A percentile compares a stretch with the other conserved stretches of the same genome.
phyloP scores from a whole-genome alignment of 2,329 filamentous ascomycete species.

The Arthrocladium fulminans region DNA sequence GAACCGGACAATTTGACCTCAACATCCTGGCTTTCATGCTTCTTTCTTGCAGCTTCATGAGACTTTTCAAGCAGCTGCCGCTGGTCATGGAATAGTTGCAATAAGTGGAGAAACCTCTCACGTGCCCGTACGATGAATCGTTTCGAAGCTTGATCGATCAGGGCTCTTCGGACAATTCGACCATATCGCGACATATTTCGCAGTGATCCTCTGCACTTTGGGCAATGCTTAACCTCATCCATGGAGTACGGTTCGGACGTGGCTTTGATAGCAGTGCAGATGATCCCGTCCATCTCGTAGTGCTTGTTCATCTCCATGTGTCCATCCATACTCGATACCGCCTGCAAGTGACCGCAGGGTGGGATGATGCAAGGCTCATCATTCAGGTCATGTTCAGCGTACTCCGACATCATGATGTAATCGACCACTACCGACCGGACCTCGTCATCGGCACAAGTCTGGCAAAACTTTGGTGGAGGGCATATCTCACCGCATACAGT shows the following conservation, averaged over 20 bases:
- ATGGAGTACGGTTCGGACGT: not conserved
- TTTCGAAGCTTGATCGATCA: conserved; percentile 56
- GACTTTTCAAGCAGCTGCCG: conserved; percentile 12
- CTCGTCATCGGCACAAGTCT: conserved; percentile 41
- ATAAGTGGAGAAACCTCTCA: conserved; percentile 34
- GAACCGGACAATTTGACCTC: no score
- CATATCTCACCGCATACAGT: conserved; percentile 58
- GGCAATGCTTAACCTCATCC: conserved; percentile 45
- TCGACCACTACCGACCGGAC: conserved; percentile 47
- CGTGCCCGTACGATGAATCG: conserved; percentile 53
- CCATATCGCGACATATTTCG: conserved; percentile 53
- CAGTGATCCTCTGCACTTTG: conserved; percentile 52
- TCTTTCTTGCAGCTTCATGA: no score
- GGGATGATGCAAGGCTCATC: conserved; percentile 55
- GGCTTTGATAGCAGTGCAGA: not conserved
- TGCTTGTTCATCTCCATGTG: conserved; percentile 43
- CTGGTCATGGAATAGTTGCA: conserved; percentile 24
- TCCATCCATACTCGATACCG: conserved; percentile 52
- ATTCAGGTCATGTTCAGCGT: conserved; percentile 50
- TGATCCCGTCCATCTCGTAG: not conserved
- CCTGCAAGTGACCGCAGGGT: conserved; percentile 56
- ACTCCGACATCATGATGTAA: conserved; percentile 46
- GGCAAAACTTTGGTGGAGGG: conserved; percentile 46
- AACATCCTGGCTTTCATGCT: no score
- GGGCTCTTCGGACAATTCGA: conserved; percentile 50